phyloP scores from a whole-genome alignment of 768 basidiomycete species.

The Suillus subaureus region DNA sequence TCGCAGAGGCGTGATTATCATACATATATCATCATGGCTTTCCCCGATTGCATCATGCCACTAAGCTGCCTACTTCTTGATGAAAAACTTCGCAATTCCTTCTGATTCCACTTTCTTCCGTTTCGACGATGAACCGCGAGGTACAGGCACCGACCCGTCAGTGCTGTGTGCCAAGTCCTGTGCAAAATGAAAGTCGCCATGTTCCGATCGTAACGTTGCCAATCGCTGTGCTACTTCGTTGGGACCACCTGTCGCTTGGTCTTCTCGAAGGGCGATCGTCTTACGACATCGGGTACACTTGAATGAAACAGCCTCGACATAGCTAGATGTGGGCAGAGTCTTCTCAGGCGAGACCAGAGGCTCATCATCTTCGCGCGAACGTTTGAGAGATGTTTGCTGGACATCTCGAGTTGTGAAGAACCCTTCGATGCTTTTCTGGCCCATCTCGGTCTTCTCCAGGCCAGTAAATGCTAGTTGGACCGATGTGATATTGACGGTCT shows the following conservation, averaged over 20 bases:
- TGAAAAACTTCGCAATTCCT: constrained; percentile 54
- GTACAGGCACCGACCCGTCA: constrained; percentile 13
- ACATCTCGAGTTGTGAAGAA: constrained; percentile 60
- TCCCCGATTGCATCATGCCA: not conserved
- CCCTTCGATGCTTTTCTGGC: constrained; percentile 85
- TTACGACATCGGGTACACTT: constrained; percentile 62
- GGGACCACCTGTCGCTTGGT: constrained; percentile 19
- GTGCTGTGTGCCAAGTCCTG: constrained; percentile 63
- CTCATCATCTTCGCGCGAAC: constrained; percentile 37
- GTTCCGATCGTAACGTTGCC: constrained; percentile 60
- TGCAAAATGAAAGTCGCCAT: constrained; percentile 90
- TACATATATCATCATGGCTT: not conserved
- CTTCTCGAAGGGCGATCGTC: constrained; percentile 39
- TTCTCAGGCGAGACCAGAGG: constrained; percentile 6
- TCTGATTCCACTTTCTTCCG: constrained; percentile 26
- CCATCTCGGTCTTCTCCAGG: constrained; percentile 71
- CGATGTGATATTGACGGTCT: constrained; percentile 66
- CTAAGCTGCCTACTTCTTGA: constrained; percentile 29
- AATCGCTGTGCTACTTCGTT: constrained; percentile 38
- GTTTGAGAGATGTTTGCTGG: constrained; percentile 36
- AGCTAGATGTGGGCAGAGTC: not conserved
- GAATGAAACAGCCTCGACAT: constrained; percentile 40
- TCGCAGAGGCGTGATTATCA: not conserved
- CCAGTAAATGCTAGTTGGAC: constrained; percentile 78
- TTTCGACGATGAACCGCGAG: constrained; percentile 17